Conservation (phyloP, 352 stramenopile species). For the Phytophthora quininea region DNA sequence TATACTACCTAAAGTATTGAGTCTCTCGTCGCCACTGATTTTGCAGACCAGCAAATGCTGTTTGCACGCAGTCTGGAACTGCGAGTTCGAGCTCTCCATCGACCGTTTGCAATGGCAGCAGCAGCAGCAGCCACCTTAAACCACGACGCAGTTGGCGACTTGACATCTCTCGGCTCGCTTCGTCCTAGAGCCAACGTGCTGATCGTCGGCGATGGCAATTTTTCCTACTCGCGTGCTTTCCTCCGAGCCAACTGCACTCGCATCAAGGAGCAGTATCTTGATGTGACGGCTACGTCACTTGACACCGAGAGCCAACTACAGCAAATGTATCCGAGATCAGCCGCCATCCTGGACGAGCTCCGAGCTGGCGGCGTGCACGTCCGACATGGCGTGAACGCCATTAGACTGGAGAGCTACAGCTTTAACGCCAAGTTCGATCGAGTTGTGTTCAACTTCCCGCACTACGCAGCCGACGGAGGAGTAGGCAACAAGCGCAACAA, state of each 20-base stretch:
- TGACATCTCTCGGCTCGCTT: constrained; percentile 59
- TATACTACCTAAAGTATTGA: no score
- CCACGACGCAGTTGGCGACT: constrained; percentile 38
- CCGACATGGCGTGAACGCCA: constrained; percentile 77
- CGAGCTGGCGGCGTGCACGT: constrained; percentile 50
- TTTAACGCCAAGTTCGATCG: constrained; percentile 50
- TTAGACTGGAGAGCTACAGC: constrained; percentile 54
- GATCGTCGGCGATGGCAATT: constrained; percentile 86
- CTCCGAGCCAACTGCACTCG: constrained; percentile 50
- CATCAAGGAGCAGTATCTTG: constrained; percentile 24
- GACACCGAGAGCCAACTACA: constrained; percentile 71
- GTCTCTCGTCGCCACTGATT: no score
- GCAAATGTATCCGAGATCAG: constrained; percentile 74
- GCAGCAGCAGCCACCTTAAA: neutral
- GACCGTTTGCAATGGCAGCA: constrained; percentile 9
- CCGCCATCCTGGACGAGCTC: constrained; percentile 63
- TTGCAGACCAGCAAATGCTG: neutral
- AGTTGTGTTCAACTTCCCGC: constrained; percentile 90
- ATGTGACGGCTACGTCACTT: constrained; percentile 67
- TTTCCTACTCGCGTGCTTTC: constrained; percentile 82
- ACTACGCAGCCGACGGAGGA: constrained; percentile 77
- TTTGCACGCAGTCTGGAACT: constrained; percentile 2
- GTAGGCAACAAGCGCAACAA: constrained; percentile 73
- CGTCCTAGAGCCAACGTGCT: constrained; percentile 46
- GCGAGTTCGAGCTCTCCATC: constrained; percentile 4